Evolutionary conservation across 1,284 basidiomycete species (phyloP), one percentile per base, ranked within the genome.

Genomic region (Abortiporus biennis): DNA sequence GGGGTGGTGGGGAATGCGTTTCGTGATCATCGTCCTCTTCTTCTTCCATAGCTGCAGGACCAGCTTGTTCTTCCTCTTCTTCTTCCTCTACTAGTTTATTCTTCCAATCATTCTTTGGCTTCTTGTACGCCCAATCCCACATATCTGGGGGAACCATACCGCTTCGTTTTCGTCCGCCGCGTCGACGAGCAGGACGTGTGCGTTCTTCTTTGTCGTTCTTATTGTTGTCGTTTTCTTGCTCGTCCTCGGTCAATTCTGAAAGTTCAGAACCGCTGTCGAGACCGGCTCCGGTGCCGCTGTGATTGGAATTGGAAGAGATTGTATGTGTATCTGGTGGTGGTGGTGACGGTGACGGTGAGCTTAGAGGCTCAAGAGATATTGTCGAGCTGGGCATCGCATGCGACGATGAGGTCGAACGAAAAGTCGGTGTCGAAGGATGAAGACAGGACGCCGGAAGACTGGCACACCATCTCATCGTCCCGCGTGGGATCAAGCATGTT

Each of bases 161-260:
- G 49, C 77, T 76, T 40, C 79, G 73, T 60, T 80, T 84, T 59
- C 68, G 72, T 49, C 61, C 65, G 32, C 17, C 40, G 29, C 25
- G 17, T 9, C 60, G 54, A 36, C 64, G 59, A 34, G 47, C 33
- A 22, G 47, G 47, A 38, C 34, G 44, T 21, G 39, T 33, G 3
- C 15, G 45, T 27, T 49, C 44, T 40, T 52, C 51, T 35, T 51
- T 50, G 43, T 53, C 52, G 20, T 53, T 48, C 15, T 55, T 52
- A 36, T 45, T 38, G 27, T 42, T 52, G 38, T 55, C 54, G 49
- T 54, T 54, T 45, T 80, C 79, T 51, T 80, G 75, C 52, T 87
- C 85, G 55, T 86, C 84, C 55, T 87, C 84, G 24, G 84, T 87
- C 57, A 87, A 76, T 59, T 86, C 84, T 40, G 84, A 86, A 47